Base-by-base conservation (phyloP, 192 early-diverging fungal genomes). In the Umbelopsis vinacea region DNA sequence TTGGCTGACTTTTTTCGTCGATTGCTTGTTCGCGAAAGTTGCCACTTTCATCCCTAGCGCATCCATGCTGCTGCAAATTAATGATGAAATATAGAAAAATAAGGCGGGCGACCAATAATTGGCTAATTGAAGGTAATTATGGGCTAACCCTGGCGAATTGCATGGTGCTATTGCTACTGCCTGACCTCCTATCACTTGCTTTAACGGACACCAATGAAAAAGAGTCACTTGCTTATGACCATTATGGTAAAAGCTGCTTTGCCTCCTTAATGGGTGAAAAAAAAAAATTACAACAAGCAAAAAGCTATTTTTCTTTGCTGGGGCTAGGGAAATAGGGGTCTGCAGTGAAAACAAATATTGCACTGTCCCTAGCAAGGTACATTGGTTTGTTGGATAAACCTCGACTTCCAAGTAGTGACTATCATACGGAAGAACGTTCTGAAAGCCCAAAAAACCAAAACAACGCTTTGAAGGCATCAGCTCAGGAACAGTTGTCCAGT, bases 311-410 rank as follows among this genome's bases (percentile, higher is more conserved):
- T 50, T n/a, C 15, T 15, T 17, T 50, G 48, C 48, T 50, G 48
- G 48, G 48, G 48, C 48, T 17, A 50, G 48, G 48, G 48, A 50
- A 43, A 50, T 50, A 50, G 48, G 48, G 48, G 48, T 21, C 1
- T 50, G 48, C n/a, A 50, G 48, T 50, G n/a, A 50, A n/a, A 50
- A 50, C n/a, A 50, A 50, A 50, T 21, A 50, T 15, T 15, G 1
- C 48, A 50, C 15, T 50, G n/a, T 50, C 48, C 48, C 48, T 50
- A 50, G 48, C 48, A 50, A 50, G 40, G 40, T 43, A 43, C 40
- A 50, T 50, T 50, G 15, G 48, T 43, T 50, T 15, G 29, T 29
- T 15, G 15, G 48, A 50, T 17, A 17, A 50, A 21, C 5, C 5
- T n/a, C 48, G 48, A 50, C n/a, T 3, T 5, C 5, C 5, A 50